These are phyloP conservation scores for Daldinia childiae DNA, from an alignment of 495 filamentous ascomycete genomes.

Conservation along the genomic window DNA sequence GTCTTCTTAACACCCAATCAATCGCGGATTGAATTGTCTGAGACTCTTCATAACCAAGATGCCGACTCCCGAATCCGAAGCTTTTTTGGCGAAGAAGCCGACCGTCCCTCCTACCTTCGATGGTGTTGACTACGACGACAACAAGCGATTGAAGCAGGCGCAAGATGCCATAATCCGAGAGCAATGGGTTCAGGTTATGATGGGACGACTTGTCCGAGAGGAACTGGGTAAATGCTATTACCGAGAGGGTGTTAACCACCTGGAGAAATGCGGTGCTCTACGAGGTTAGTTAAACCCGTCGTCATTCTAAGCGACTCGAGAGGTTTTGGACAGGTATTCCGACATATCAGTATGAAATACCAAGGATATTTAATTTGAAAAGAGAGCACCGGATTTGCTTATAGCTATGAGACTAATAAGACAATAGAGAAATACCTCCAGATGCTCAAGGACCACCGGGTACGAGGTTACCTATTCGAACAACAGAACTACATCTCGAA, in stretches of 20 bases:
- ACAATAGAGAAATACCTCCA: constrained; percentile 89
- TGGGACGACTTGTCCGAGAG: constrained; percentile 91
- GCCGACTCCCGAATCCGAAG: constrained; percentile 91
- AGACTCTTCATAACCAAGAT: constrained; percentile 44
- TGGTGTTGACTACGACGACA: constrained; percentile 97
- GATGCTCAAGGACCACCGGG: constrained; percentile 81
- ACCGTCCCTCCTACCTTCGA: constrained; percentile 93
- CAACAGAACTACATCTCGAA: constrained; percentile 86
- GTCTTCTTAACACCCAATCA: background rate
- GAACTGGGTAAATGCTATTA: constrained; percentile 97
- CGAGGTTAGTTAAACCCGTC: constrained; percentile 72
- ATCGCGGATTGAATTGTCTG: background rate
- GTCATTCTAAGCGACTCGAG: background rate
- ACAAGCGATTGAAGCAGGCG: constrained; percentile 84
- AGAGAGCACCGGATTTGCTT: background rate
- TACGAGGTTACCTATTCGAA: constrained; percentile 89
- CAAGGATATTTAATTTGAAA: background rate
- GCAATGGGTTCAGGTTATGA: constrained; percentile 98
- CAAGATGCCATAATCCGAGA: constrained; percentile 94
- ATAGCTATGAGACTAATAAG: constrained; percentile 26
- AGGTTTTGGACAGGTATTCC: constrained; percentile 12
- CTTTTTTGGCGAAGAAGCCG: constrained; percentile 95
- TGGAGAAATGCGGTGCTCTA: constrained; percentile 93
- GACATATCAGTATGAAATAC: background rate
- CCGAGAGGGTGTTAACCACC: constrained; percentile 92